Conservation (phyloP, 2,329 filamentous ascomycete species). For the Cercospora sojina region DNA sequence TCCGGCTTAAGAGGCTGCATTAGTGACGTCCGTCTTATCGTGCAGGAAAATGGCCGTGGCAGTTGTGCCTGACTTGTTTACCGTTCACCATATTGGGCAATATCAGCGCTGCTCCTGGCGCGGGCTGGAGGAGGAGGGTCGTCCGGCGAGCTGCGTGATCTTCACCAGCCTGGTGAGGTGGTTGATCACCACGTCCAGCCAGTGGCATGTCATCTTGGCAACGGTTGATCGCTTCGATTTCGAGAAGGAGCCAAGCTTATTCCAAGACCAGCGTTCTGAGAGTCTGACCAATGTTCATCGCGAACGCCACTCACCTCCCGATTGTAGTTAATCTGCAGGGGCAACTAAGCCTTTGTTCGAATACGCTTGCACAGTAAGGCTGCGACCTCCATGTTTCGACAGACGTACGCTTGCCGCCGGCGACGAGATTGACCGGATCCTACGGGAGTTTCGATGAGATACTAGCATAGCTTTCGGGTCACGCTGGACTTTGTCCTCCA, state of each 20-base stretch:
- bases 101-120: background rate
- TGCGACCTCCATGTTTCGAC: constrained; percentile 6
- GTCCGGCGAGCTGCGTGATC: constrained; percentile 4
- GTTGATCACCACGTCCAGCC: constrained; percentile 13
- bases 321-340: constrained; percentile 14
- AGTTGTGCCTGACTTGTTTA: constrained; percentile 4
- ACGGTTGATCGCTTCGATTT: constrained; percentile 8
- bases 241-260: constrained; percentile 16
- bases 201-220: constrained; percentile 8
- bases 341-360: constrained; percentile 1
- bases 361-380: constrained; percentile 15
- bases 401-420: background rate
- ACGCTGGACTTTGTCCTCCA: background rate
- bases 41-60: constrained; percentile 5
- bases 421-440: background rate
- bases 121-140: constrained; percentile 1
- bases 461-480: background rate
- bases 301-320: constrained; percentile 16
- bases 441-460: background rate
- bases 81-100: constrained; percentile 4
- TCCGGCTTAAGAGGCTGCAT: constrained; percentile 11
- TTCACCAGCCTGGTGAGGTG: background rate
- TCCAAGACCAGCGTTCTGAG: constrained; percentile 4
- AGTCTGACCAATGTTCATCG: background rate
- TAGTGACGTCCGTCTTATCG: constrained; percentile 8